These are phyloP conservation scores for Lathyrus tuberosus DNA, from an alignment of 306 rosid genomes.

Conservation along the genomic window DNA sequence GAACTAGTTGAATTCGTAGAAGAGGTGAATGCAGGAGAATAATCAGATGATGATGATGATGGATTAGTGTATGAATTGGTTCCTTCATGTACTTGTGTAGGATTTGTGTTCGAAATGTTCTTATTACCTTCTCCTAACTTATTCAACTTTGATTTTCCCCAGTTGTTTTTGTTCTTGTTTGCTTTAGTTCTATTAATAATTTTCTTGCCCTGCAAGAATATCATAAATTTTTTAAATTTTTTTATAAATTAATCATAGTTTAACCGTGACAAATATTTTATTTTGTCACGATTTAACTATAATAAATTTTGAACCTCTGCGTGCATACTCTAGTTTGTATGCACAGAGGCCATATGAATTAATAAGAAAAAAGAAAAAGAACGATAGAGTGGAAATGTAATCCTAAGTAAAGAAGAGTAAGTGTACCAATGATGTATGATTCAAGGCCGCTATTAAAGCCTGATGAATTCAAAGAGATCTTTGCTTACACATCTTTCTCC, in stretches of 20 bases:
- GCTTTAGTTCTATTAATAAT: conserved; percentile 20
- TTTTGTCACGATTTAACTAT: too few relatives aligned
- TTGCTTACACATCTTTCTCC: neutral
- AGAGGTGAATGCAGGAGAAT: conserved; percentile 15
- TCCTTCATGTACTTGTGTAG: neutral
- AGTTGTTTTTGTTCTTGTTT: neutral
- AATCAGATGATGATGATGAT: neutral
- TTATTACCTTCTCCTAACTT: neutral
- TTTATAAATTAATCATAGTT: too few relatives aligned
- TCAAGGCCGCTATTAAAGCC: conserved; percentile 21
- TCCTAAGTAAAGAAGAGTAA: neutral
- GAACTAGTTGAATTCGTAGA: conserved; percentile 16
- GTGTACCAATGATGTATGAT: conserved; percentile 39
- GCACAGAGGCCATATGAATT: too few relatives aligned
- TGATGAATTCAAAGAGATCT: conserved; percentile 31
- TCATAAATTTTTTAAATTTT: neutral
- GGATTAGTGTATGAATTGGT: conserved; percentile 5
- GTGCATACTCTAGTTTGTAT: too few relatives aligned
- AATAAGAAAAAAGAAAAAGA: neutral
- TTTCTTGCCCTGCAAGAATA: conserved; percentile 38
- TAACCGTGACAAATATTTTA: too few relatives aligned
- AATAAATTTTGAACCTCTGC: too few relatives aligned
- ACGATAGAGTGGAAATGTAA: neutral
- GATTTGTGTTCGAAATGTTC: neutral
- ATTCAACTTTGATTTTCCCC: neutral